These are phyloP conservation scores for Pythium sukuiense DNA, from an alignment of 352 stramenopile species.

Conservation along the genomic window DNA sequence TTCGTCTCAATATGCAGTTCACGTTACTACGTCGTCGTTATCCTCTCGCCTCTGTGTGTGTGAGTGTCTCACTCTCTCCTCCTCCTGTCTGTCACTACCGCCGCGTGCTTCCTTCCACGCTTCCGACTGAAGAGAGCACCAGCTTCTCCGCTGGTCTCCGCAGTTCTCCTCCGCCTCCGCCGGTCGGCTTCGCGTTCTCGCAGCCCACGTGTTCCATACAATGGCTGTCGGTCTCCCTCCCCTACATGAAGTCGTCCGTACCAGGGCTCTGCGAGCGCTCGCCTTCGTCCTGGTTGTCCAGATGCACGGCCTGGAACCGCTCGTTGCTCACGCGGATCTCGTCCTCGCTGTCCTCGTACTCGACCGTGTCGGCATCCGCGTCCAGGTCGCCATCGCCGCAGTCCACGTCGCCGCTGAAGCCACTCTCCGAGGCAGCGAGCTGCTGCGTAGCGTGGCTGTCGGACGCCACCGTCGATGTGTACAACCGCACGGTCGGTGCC, in stretches of 20 bases:
- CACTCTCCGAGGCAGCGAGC: slow-evolving; percentile 13
- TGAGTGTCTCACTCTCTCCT: background rate
- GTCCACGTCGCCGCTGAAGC: slow-evolving; percentile 33
- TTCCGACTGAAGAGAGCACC: background rate
- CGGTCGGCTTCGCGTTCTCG: background rate
- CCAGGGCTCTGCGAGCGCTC: slow-evolving; percentile 38
- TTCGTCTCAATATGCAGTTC: background rate
- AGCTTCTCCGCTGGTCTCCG: background rate
- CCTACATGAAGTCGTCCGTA: slow-evolving; percentile 80
- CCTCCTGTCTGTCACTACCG: background rate
- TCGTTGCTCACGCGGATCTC: slow-evolving; percentile 90
- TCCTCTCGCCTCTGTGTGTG: background rate
- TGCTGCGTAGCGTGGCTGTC: slow-evolving; percentile 17
- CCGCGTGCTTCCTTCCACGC: background rate
- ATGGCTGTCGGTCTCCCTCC: background rate
- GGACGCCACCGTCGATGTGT: slow-evolving; percentile 53
- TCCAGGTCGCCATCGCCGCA: slow-evolving; percentile 38
- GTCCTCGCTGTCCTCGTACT: slow-evolving; percentile 90
- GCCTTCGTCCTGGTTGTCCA: slow-evolving; percentile 82
- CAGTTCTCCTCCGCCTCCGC: background rate
- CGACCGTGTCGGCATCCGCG: slow-evolving; percentile 80
- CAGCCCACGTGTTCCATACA: slow-evolving; percentile 9
- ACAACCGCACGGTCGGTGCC: slow-evolving; percentile 64
- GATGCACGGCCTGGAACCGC: slow-evolving; percentile 85
- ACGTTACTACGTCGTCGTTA: background rate